phyloP scores from a whole-genome alignment of 1,284 basidiomycete species.

The Ustilago sp. region DNA sequence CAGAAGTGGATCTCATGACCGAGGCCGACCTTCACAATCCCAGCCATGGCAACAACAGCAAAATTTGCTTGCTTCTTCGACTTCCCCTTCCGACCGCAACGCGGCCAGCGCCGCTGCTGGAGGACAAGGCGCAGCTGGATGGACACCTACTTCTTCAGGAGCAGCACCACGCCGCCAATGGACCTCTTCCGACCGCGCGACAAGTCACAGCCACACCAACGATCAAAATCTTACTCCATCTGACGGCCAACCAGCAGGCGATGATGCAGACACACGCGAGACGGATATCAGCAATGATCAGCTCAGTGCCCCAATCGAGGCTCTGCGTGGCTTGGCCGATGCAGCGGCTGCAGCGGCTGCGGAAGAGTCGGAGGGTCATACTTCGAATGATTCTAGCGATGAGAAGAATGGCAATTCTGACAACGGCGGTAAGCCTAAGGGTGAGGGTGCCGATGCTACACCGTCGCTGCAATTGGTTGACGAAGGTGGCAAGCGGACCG shows the following conservation, averaged over 20 bases:
- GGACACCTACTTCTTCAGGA: conserved; percentile 24
- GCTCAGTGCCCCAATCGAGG: conserved; percentile 85
- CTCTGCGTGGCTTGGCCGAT: conserved; percentile 88
- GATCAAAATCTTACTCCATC: conserved; percentile 32
- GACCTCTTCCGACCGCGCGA: conserved; percentile 33
- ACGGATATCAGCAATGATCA: conserved; percentile 54
- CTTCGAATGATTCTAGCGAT: conserved; percentile 35
- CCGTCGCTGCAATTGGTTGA: conserved; percentile 32
- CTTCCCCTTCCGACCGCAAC: conserved; percentile 12
- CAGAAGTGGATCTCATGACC: conserved; percentile 16
- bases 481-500: conserved; percentile 28
- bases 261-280: conserved; percentile 30
- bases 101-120: conserved; percentile 1
- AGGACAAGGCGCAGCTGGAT: conserved; percentile 13
- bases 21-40: conserved; percentile 8
- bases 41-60: conserved; percentile 24
- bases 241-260: conserved; percentile 17
- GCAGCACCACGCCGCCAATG: conserved; percentile 24
- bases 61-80: conserved; percentile 11
- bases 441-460: conserved; percentile 5
- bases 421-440: neutral
- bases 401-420: conserved; percentile 22
- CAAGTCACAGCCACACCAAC: conserved; percentile 28
- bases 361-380: conserved; percentile 38
- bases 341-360: conserved; percentile 87